Evolutionary conservation across 2,329 filamentous ascomycete species (phyloP).

Genomic region (Alternaria novae-zelandiae): DNA sequence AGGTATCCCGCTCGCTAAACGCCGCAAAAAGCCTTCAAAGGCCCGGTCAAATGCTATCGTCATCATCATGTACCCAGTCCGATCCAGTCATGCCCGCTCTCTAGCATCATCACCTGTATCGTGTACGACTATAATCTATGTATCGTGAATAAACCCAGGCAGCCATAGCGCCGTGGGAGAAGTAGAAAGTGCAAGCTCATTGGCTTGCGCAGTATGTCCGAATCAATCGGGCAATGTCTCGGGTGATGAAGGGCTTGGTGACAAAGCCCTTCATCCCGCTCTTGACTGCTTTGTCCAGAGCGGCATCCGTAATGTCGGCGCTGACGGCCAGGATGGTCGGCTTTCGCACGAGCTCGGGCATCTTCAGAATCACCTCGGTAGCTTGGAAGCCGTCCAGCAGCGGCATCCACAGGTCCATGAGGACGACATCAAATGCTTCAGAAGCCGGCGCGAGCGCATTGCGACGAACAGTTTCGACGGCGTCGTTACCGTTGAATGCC

Average conservation of each 20-base stretch:
- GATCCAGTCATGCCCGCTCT: constrained; percentile 1
- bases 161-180: not conserved
- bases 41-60: constrained; percentile 22
- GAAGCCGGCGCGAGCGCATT: constrained; percentile 30
- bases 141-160: constrained; percentile 18
- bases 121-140: constrained; percentile 17
- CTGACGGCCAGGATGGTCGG: constrained; percentile 67
- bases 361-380: constrained; percentile 65
- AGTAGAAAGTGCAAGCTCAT: constrained; percentile 6
- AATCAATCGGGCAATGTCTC: constrained; percentile 68
- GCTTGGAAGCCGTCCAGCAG: constrained; percentile 76
- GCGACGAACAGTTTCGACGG: constrained; percentile 65
- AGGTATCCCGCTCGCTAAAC: constrained; percentile 7
- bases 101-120: not conserved
- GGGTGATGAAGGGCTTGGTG: constrained; percentile 70
- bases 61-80: constrained; percentile 23
- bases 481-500: constrained; percentile 72
- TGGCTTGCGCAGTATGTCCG: constrained; percentile 51
- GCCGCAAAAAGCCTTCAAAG: constrained; percentile 8
- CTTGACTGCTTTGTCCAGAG: constrained; percentile 64
- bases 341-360: constrained; percentile 42
- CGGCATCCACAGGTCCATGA: constrained; percentile 82
- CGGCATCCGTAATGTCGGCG: constrained; percentile 70
- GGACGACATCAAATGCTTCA: constrained; percentile 64
- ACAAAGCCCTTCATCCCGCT: constrained; percentile 73